Evolutionary conservation across 2,329 filamentous ascomycete species (phyloP).

Genomic region (Colletotrichum phormii): DNA sequence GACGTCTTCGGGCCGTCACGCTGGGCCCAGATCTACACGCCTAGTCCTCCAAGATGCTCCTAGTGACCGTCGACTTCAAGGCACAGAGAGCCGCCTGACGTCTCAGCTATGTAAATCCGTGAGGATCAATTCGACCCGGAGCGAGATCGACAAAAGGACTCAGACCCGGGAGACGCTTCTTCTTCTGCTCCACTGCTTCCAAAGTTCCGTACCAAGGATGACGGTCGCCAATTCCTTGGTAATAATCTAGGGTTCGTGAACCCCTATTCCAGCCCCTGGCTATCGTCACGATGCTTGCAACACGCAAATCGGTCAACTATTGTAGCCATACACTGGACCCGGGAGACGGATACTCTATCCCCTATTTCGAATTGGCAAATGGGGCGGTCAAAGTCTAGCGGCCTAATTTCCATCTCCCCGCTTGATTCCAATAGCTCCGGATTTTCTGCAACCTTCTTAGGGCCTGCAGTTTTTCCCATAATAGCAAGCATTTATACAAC

Average conservation of each 20-base stretch:
- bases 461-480: not conserved
- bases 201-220: constrained; percentile 25
- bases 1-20: constrained; percentile 32
- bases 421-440: constrained; percentile 5
- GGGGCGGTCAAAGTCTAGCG: constrained; percentile 9
- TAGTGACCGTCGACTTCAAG: constrained; percentile 22
- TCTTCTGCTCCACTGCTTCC: constrained; percentile 33
- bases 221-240: constrained; percentile 9
- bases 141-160: constrained; percentile 31
- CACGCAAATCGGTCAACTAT: not conserved
- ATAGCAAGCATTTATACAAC: not conserved
- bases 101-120: not conserved
- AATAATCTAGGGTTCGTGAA: constrained; percentile 24
- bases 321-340: not conserved
- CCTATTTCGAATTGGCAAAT: constrained; percentile 17
- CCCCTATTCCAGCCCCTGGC: constrained; percentile 30
- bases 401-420: constrained; percentile 24
- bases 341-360: not conserved
- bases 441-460: constrained; percentile 1
- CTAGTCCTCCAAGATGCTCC: constrained; percentile 23
- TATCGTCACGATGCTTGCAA: constrained; percentile 4
- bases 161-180: constrained; percentile 12
- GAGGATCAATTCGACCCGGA: constrained; percentile 9
- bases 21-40: constrained; percentile 31
- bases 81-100: constrained; percentile 15